Evolutionary conservation across 164 flowering plant species (phyloP).

Genomic region (Brasenia schreberi): DNA sequence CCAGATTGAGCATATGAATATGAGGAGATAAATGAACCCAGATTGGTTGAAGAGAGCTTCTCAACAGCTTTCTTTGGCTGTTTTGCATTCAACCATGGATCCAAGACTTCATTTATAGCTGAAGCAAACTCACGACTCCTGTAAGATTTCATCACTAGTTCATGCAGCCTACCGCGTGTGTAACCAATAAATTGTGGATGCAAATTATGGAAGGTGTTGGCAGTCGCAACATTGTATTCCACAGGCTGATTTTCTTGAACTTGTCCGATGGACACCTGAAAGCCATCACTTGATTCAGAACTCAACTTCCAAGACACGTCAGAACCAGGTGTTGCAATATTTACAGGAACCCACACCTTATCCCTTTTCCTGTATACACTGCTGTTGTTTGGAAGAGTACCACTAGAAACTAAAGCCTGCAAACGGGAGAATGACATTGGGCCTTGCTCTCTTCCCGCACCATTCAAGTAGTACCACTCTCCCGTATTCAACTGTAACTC

Average conservation of each 20-base stretch:
- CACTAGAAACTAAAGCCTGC: constrained; percentile 53
- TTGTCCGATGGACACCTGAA: not conserved
- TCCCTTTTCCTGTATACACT: constrained; percentile 80
- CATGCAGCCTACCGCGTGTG: constrained; percentile 85
- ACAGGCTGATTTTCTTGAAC: not conserved
- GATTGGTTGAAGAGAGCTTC: constrained; percentile 9
- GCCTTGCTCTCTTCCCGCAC: constrained; percentile 83
- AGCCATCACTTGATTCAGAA: not conserved
- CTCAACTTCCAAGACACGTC: constrained; percentile 3
- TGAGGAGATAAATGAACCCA: constrained; percentile 15
- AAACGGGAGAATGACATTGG: constrained; percentile 57
- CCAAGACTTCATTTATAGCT: constrained; percentile 85
- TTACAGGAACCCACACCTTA: constrained; percentile 82
- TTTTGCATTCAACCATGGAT: constrained; percentile 81
- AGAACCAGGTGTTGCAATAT: constrained; percentile 20
- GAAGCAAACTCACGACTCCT: constrained; percentile 90
- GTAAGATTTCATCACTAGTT: constrained; percentile 92
- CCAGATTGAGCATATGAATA: constrained; percentile 21
- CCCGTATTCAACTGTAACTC: constrained; percentile 78
- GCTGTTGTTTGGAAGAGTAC: constrained; percentile 42
- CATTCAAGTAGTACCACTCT: constrained; percentile 92
- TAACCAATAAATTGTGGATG: constrained; percentile 94
- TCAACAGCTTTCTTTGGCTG: constrained; percentile 82
- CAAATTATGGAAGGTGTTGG: constrained; percentile 39
- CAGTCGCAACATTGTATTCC: not conserved